These are phyloP conservation scores for Lactifluus echinatus DNA, from an alignment of 768 basidiomycete species.

Conservation along the genomic window DNA sequence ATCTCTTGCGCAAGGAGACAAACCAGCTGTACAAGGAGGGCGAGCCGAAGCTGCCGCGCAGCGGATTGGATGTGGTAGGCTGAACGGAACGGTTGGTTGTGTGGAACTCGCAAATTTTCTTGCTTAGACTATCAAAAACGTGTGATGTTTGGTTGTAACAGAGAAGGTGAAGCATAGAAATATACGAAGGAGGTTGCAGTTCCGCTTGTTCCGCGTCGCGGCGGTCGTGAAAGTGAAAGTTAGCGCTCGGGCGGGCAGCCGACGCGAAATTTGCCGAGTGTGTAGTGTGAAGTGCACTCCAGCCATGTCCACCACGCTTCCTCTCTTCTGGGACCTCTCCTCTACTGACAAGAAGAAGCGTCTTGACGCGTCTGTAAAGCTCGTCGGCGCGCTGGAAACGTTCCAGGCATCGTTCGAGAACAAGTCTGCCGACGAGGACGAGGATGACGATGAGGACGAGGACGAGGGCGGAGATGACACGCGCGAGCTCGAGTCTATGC, in stretches of 20 bases:
- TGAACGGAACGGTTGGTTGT: not conserved
- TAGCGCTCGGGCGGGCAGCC: too few species aligned
- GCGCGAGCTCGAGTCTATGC: slow-evolving; percentile 33
- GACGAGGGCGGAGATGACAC: slow-evolving; percentile 11
- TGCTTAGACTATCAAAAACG: not conserved
- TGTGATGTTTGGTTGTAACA: not conserved
- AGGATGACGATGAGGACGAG: slow-evolving; percentile 32
- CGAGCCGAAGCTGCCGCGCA: slow-evolving; percentile 67
- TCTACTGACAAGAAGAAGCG: slow-evolving; percentile 73
- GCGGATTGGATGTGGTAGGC: slow-evolving; percentile 11
- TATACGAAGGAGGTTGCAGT: not conserved
- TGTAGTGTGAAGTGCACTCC: too few species aligned
- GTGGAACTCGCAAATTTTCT: not conserved
- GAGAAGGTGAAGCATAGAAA: not conserved
- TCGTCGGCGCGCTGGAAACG: slow-evolving; percentile 70
- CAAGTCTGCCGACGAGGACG: slow-evolving; percentile 24
- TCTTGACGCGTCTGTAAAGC: slow-evolving; percentile 76
- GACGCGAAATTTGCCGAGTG: not conserved
- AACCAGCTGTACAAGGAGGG: slow-evolving; percentile 56
- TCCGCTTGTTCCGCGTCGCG: too few species aligned
- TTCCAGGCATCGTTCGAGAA: slow-evolving; percentile 66
- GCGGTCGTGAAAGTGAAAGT: too few species aligned
- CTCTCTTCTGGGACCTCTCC: slow-evolving; percentile 91
- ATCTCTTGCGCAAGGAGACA: slow-evolving; percentile 67
- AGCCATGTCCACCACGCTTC: slow-evolving; percentile 76